A percentile compares a stretch with the other conserved stretches of the same genome.
phyloP scores from a whole-genome alignment of 2,329 filamentous ascomycete genomes.

The Aureobasidium musti region DNA sequence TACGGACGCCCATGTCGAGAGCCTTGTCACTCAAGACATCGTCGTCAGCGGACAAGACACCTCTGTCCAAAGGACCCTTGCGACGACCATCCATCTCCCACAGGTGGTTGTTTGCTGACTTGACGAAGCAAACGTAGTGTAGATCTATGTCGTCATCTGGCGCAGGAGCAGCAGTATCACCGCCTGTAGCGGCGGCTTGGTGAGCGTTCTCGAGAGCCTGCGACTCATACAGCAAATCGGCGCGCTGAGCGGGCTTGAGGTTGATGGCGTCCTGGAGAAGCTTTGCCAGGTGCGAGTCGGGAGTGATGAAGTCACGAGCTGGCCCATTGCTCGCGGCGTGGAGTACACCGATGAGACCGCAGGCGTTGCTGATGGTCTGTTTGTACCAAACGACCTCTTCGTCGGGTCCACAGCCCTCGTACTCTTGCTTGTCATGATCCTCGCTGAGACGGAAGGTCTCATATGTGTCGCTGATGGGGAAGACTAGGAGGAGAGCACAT shows the following conservation, averaged over 20 bases:
- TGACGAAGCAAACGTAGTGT: slow-evolving; percentile 95
- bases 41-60: slow-evolving; percentile 46
- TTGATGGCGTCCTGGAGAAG: slow-evolving; percentile 71
- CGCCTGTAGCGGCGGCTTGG: slow-evolving; percentile 70
- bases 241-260: slow-evolving; percentile 65
- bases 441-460: slow-evolving; percentile 73
- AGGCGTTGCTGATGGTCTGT: slow-evolving; percentile 93
- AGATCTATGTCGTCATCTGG: slow-evolving; percentile 84
- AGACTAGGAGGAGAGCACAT: slow-evolving; percentile 85
- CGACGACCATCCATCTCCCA: slow-evolving; percentile 80
- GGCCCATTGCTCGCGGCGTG: slow-evolving; percentile 80
- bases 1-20: slow-evolving; percentile 66
- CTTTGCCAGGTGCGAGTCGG: slow-evolving; percentile 60
- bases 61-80: slow-evolving; percentile 70
- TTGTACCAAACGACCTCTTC: slow-evolving; percentile 92
- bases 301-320: slow-evolving; percentile 61
- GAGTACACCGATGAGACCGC: slow-evolving; percentile 83
- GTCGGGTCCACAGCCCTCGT: slow-evolving; percentile 64
- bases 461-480: slow-evolving; percentile 79
- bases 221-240: slow-evolving; percentile 75
- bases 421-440: slow-evolving; percentile 65
- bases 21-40: slow-evolving; percentile 68
- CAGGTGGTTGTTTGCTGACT: slow-evolving; percentile 64
- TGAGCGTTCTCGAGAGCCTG: slow-evolving; percentile 76
- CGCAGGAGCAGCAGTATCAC: slow-evolving; percentile 75